Percentiles rank a stretch among this genome's conserved stretches.
phyloP scores from a whole-genome alignment of 1,284 basidiomycete species.

The Melampsora americana region DNA sequence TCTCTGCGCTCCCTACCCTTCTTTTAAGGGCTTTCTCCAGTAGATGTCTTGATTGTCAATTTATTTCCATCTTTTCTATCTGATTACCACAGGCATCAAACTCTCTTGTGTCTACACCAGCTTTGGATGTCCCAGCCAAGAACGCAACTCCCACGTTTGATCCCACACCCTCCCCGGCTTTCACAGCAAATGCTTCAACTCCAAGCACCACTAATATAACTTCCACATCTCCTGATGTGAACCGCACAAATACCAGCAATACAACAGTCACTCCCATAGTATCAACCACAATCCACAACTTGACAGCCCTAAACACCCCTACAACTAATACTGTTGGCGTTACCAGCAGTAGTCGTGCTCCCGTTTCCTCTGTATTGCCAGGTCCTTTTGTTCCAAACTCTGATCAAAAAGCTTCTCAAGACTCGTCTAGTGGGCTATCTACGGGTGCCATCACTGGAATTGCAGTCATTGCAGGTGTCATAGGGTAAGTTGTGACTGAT shows the following conservation, averaged over 20 bases:
- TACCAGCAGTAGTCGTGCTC: neutral
- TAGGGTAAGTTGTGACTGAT: constrained; percentile 9
- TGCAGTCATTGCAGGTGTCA: constrained; percentile 24
- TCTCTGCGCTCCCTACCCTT: too few species aligned
- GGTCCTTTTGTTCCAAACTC: neutral
- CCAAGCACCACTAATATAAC: neutral
- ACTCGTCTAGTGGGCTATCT: constrained; percentile 11
- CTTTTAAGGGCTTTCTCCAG: too few species aligned
- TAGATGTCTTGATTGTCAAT: too few species aligned
- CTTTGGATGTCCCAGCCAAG: neutral
- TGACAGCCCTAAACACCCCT: neutral
- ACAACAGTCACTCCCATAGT: neutral
- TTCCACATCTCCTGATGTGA: neutral
- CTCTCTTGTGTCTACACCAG: neutral
- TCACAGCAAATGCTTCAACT: neutral
- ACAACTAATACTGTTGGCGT: neutral
- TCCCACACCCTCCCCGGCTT: neutral
- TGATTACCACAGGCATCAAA: too few species aligned
- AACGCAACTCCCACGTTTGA: neutral
- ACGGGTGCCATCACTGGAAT: constrained; percentile 21
- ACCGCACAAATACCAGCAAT: neutral
- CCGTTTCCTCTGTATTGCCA: neutral
- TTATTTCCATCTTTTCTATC: too few species aligned
- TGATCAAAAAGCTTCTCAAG: neutral
- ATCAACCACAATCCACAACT: neutral